Percentiles rank a stretch among this genome's conserved stretches.
phyloP scores from a whole-genome alignment of 2,329 filamentous ascomycete genomes.

The Capronia americana region DNA sequence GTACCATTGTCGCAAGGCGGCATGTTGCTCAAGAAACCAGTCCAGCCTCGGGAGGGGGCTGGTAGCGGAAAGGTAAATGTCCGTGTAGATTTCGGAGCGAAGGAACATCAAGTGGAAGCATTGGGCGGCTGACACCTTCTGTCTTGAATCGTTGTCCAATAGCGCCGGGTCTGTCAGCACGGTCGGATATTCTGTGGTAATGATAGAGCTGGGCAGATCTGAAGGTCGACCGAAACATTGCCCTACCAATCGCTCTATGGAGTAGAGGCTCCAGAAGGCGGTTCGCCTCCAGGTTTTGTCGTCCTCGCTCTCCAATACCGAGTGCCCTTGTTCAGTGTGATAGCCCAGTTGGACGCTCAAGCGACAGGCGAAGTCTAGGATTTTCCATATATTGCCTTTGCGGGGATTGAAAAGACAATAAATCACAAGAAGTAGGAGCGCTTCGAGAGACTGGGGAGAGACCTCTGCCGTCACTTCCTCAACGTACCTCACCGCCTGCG shows the following conservation, averaged over 20 bases:
- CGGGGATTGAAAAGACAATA: slow-evolving; percentile 21
- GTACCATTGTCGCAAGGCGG: slow-evolving; percentile 7
- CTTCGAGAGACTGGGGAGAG: slow-evolving; percentile 15
- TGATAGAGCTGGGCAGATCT: slow-evolving; percentile 15
- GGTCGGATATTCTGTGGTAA: slow-evolving; percentile 19
- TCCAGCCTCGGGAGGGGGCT: background rate
- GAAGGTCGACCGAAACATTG: slow-evolving; percentile 21
- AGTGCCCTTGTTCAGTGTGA: slow-evolving; percentile 15
- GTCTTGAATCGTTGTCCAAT: slow-evolving; percentile 7
- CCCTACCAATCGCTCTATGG: slow-evolving; percentile 18
- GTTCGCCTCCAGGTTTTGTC: slow-evolving; percentile 11
- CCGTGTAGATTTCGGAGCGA: background rate
- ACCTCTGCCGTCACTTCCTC: slow-evolving; percentile 20
- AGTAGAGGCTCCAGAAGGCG: slow-evolving; percentile 20
- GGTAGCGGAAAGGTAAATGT: background rate
- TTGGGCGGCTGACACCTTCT: slow-evolving; percentile 6
- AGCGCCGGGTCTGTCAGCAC: slow-evolving; percentile 5
- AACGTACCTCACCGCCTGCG: slow-evolving; percentile 15
- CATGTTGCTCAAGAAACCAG: background rate
- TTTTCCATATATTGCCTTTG: slow-evolving; percentile 22
- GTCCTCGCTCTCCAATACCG: slow-evolving; percentile 4
- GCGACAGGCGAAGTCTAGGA: slow-evolving; percentile 19
- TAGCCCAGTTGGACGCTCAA: slow-evolving; percentile 14
- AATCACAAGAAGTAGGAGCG: slow-evolving; percentile 16
- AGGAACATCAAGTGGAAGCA: slow-evolving; percentile 14